A percentile compares a stretch with the other conserved stretches of the same genome.
Conservation (phyloP, 345 rosid genomes). For the Acer negundo region DNA sequence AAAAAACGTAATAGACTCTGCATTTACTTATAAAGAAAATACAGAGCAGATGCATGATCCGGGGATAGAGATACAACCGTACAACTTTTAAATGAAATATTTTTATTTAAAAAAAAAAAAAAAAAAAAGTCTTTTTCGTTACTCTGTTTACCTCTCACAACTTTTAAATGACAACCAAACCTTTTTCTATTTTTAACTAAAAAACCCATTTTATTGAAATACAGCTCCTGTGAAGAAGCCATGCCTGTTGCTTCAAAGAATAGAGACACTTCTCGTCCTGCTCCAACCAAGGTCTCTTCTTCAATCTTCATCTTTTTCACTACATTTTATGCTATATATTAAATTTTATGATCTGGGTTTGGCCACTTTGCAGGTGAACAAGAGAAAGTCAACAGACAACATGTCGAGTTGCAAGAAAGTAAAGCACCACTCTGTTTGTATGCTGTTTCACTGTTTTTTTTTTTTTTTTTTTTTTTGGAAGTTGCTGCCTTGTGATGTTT, state of each 20-base stretch:
- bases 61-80: too few species aligned
- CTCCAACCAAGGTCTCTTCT: neutral
- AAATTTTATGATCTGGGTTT: neutral
- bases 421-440: neutral
- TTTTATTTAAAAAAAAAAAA: too few species aligned
- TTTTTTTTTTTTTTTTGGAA: too few species aligned
- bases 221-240: neutral
- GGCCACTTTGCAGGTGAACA: neutral
- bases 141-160: too few species aligned
- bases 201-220: neutral
- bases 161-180: neutral
- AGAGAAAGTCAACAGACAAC: neutral
- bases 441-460: neutral
- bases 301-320: neutral
- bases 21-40: too few species aligned
- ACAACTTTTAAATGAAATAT: too few species aligned
- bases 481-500: neutral
- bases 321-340: neutral
- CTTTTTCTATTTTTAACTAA: neutral
- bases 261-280: neutral
- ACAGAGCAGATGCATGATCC: too few species aligned
- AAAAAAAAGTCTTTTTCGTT: too few species aligned
- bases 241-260: neutral
- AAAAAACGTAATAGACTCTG: too few species aligned
- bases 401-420: slow-evolving; percentile 7